Evolutionary conservation across 768 basidiomycete species (phyloP).

Genomic region (Boletus pseudopeckii): DNA sequence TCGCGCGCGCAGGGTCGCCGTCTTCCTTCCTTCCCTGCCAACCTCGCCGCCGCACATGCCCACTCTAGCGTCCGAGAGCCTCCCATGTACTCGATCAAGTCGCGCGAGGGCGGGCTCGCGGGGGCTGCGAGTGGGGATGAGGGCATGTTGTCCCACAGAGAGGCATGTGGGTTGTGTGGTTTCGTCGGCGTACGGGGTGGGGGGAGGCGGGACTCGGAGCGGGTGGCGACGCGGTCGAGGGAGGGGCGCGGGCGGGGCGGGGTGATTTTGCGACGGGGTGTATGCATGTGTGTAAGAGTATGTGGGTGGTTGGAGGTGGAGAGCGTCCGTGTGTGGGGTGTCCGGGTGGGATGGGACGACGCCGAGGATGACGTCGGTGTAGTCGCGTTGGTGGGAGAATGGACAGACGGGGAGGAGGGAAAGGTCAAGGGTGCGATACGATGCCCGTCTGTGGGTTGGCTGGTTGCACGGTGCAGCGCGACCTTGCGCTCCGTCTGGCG

Average conservation of each 20-base stretch:
- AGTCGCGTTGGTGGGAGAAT: conserved; percentile 21
- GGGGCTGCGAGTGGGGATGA: conserved; percentile 44
- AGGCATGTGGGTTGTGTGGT: conserved; percentile 27
- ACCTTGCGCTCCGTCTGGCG: conserved; percentile 51
- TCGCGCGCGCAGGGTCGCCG: conserved; percentile 4
- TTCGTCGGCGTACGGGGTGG: conserved; percentile 30
- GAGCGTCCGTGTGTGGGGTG: conserved; percentile 36
- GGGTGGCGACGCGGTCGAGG: conserved; percentile 30
- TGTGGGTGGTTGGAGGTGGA: neutral
- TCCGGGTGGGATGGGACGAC: conserved; percentile 29
- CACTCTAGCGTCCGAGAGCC: conserved; percentile 30
- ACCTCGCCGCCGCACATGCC: conserved; percentile 42
- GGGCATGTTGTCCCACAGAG: conserved; percentile 34
- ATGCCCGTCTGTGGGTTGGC: conserved; percentile 17
- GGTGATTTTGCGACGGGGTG: conserved; percentile 29
- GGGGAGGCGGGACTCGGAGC: conserved; percentile 30
- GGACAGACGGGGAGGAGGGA: conserved; percentile 15
- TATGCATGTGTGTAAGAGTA: neutral
- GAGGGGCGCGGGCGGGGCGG: conserved; percentile 31
- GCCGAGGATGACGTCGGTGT: conserved; percentile 24
- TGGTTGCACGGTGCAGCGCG: conserved; percentile 39
- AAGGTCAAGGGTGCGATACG: conserved; percentile 11
- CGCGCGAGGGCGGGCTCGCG: conserved; percentile 31
- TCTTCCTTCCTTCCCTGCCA: conserved; percentile 43
- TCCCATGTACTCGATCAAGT: conserved; percentile 30